Percentiles rank a stretch among this genome's conserved stretches.
Conservation (phyloP, 2,329 filamentous ascomycete genomes). For the Lecanicillium sp. region DNA sequence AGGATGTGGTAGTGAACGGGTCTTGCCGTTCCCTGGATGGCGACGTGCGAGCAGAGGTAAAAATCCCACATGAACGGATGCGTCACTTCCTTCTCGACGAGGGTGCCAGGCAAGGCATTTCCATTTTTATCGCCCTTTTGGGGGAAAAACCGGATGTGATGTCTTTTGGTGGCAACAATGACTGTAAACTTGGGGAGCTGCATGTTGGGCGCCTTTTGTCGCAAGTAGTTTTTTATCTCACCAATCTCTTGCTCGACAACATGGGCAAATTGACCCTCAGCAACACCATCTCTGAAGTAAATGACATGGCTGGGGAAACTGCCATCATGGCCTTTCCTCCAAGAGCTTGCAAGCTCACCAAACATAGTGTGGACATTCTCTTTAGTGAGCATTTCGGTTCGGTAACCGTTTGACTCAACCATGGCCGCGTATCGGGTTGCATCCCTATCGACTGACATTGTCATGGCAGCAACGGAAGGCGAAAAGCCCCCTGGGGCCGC, state of each 20-base stretch:
- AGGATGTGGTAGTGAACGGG: slow-evolving; percentile 91
- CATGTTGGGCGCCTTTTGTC: slow-evolving; percentile 22
- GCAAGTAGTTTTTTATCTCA: slow-evolving; percentile 58
- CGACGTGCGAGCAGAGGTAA: slow-evolving; percentile 54
- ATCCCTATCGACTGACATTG: slow-evolving; percentile 66
- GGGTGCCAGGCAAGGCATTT: slow-evolving; percentile 77
- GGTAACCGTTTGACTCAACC: slow-evolving; percentile 75
- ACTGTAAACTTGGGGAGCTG: slow-evolving; percentile 66
- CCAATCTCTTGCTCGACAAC: slow-evolving; percentile 73
- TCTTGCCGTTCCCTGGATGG: slow-evolving; percentile 89
- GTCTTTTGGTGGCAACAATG: slow-evolving; percentile 84
- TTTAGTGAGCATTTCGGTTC: slow-evolving; percentile 68
- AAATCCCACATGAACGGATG: slow-evolving; percentile 90
- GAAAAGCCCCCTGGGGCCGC: slow-evolving; percentile 57
- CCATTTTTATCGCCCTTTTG: slow-evolving; percentile 61
- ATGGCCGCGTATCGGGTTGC: slow-evolving; percentile 71
- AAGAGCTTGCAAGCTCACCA: slow-evolving; percentile 53
- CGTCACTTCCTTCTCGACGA: slow-evolving; percentile 85
- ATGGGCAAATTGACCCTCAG: slow-evolving; percentile 74
- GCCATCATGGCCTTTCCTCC: slow-evolving; percentile 47
- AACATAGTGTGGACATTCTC: slow-evolving; percentile 62
- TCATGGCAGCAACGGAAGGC: slow-evolving; percentile 81
- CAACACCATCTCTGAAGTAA: slow-evolving; percentile 90
- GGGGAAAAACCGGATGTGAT: slow-evolving; percentile 91
- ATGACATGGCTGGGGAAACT: slow-evolving; percentile 63